Percentiles rank a stretch among this genome's conserved stretches.
Evolutionary conservation across 495 filamentous ascomycete species (phyloP).

Genomic region (Cercophora samala): DNA sequence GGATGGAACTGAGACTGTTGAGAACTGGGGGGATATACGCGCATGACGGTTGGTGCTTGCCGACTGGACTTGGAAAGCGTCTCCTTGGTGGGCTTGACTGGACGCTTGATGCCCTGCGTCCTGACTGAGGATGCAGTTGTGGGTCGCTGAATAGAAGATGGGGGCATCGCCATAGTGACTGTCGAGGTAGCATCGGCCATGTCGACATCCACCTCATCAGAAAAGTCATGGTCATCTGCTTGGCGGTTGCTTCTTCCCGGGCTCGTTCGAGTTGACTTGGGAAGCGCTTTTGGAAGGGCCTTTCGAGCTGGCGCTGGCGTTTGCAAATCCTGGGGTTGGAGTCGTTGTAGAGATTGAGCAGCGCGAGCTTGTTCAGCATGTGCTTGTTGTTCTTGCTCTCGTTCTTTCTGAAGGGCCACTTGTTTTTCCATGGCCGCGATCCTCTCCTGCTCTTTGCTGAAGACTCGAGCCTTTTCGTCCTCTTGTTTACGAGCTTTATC

Average conservation of each 20-base stretch:
- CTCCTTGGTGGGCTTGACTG: constrained; percentile 69
- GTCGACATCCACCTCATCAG: constrained; percentile 46
- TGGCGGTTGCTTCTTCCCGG: constrained; percentile 51
- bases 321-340: constrained; percentile 22
- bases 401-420: constrained; percentile 41
- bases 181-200: constrained; percentile 50
- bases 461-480: constrained; percentile 59
- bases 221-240: constrained; percentile 38
- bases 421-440: constrained; percentile 50
- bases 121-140: constrained; percentile 47
- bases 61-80: constrained; percentile 60
- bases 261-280: constrained; percentile 47
- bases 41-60: constrained; percentile 75
- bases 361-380: constrained; percentile 5
- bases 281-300: constrained; percentile 28
- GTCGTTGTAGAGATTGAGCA: constrained; percentile 10
- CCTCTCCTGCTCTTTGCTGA: constrained; percentile 60
- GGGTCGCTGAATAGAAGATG: constrained; percentile 54
- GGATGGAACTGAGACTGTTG: constrained; percentile 57
- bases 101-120: constrained; percentile 51
- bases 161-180: constrained; percentile 49
- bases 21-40: constrained; percentile 69
- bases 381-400: constrained; percentile 38
- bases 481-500: constrained; percentile 55
- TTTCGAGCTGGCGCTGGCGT: constrained; percentile 29